These are phyloP conservation scores for Beta corolliflora DNA, from an alignment of 179 eudicot genomes.

Conservation along the genomic window DNA sequence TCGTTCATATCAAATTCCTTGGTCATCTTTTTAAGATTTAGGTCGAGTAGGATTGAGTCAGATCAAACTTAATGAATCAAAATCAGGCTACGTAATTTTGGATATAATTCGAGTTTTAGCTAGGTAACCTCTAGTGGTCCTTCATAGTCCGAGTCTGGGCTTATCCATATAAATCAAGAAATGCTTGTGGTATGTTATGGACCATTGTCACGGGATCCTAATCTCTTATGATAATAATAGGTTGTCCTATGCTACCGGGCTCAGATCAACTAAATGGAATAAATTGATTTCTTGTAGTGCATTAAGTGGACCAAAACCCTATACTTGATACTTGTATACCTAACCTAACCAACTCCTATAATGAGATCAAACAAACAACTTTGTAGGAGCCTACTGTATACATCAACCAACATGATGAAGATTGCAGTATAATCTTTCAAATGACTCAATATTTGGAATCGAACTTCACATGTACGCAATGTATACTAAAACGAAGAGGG, in stretches of 20 bases:
- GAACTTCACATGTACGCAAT: background rate
- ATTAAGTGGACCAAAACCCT: slow-evolving; percentile 18
- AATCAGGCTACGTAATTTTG: background rate
- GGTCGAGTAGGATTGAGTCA: no score
- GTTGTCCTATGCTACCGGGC: background rate
- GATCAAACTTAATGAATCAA: background rate
- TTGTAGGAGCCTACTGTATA: background rate
- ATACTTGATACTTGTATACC: background rate
- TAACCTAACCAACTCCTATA: slow-evolving; percentile 5
- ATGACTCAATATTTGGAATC: background rate
- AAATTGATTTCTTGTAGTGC: background rate
- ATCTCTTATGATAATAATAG: background rate
- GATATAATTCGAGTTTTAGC: no score
- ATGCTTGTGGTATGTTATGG: background rate
- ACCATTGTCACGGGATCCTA: slow-evolving; percentile 1
- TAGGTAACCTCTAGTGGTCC: no score
- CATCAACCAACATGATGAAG: background rate
- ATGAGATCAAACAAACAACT: background rate
- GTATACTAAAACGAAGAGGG: background rate
- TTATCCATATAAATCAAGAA: background rate
- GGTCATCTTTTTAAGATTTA: no score
- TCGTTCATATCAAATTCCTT: no score
- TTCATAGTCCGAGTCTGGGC: no score
- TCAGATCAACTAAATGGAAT: background rate
- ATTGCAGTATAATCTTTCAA: background rate